Conservation (phyloP, 768 basidiomycete species). For the Pleurotus salmoneostramineus region DNA sequence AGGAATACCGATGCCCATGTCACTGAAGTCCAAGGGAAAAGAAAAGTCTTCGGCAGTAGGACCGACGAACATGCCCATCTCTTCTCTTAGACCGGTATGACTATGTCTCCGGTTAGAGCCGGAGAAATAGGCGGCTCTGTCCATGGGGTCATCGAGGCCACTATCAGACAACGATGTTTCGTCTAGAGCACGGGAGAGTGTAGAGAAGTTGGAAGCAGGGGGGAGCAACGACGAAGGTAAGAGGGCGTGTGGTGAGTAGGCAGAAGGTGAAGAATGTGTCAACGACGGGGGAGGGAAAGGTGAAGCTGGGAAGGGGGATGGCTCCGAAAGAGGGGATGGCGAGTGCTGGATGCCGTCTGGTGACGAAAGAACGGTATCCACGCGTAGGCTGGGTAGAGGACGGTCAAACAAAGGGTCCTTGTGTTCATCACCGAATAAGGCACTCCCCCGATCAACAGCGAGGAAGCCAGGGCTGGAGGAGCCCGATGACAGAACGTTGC, state of each 20-base stretch:
- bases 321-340: constrained; percentile 3
- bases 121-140: not conserved
- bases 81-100: constrained; percentile 1
- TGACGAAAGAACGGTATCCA: constrained; percentile 6
- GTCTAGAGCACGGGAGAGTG: not conserved
- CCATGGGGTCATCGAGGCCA: not conserved
- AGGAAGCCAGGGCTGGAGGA: constrained; percentile 1
- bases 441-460: constrained; percentile 1
- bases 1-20: not conserved
- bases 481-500: constrained; percentile 1
- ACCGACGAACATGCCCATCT: not conserved
- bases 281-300: not conserved
- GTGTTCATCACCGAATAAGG: constrained; percentile 4
- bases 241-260: constrained; percentile 1
- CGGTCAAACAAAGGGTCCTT: constrained; percentile 2
- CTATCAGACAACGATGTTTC: not conserved
- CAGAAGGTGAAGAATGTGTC: constrained; percentile 3
- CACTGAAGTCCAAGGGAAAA: not conserved
- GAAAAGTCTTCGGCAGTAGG: not conserved
- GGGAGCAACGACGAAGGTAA: not conserved
- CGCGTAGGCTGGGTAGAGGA: constrained; percentile 1
- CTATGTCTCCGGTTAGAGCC: not conserved
- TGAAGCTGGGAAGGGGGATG: not conserved
- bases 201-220: constrained; percentile 1
- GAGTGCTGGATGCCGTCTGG: constrained; percentile 2